These are phyloP conservation scores for Rubroshorea leprosula DNA, from an alignment of 345 rosid species.

Conservation along the genomic window DNA sequence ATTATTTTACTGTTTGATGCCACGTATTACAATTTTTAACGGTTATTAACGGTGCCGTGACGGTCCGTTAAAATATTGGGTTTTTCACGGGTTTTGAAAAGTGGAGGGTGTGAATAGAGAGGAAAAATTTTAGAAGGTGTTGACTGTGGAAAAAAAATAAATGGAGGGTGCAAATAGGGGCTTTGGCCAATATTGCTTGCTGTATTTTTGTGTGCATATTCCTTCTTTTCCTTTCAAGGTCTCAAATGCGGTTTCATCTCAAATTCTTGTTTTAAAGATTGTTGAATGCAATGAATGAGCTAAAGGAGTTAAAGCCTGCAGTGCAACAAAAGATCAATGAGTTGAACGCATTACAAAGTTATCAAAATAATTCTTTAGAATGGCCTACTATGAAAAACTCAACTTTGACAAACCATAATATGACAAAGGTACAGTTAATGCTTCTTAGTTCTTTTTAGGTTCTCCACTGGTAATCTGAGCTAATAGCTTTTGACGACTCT, in stretches of 20 bases:
- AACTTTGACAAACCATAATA: slow-evolving; percentile 29
- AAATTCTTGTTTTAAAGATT: slow-evolving; percentile 46
- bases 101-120: too few relatives aligned
- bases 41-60: too few relatives aligned
- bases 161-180: too few relatives aligned
- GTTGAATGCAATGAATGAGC: slow-evolving; percentile 61
- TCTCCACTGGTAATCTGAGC: background rate
- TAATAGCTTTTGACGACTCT: background rate
- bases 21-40: too few relatives aligned
- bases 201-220: background rate
- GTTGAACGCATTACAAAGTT: slow-evolving; percentile 37
- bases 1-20: too few relatives aligned
- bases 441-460: slow-evolving; percentile 12
- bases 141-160: too few relatives aligned
- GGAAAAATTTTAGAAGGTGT: too few relatives aligned
- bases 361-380: slow-evolving; percentile 40
- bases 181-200: too few relatives aligned
- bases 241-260: slow-evolving; percentile 15
- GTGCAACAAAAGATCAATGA: slow-evolving; percentile 61
- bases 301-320: slow-evolving; percentile 77
- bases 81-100: too few relatives aligned
- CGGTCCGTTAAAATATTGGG: too few relatives aligned
- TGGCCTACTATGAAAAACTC: slow-evolving; percentile 46
- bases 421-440: slow-evolving; percentile 44
- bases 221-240: slow-evolving; percentile 16